These are phyloP conservation scores for Selaginella tamariscina DNA, from an alignment of 75 land plant genomes.

Conservation along the genomic window DNA sequence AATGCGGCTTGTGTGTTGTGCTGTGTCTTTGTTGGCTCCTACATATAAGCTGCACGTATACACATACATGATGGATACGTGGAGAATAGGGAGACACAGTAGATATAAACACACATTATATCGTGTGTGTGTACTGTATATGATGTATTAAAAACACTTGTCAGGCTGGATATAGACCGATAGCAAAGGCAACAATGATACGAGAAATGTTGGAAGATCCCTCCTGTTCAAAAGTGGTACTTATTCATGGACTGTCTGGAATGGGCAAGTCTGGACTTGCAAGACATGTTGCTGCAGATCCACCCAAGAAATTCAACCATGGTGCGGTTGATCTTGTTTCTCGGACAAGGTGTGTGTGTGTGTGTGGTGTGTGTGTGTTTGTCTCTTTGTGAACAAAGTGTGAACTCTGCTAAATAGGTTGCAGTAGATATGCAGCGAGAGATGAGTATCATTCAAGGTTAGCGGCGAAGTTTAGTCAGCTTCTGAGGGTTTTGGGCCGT, in stretches of 20 bases:
- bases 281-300: conserved; percentile 36
- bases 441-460: conserved; percentile 33
- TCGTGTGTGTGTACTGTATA: too few species aligned
- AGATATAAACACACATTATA: too few species aligned
- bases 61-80: too few species aligned
- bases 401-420: too few species aligned
- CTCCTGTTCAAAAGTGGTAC: conserved; percentile 16
- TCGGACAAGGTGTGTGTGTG: conserved; percentile 42
- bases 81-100: too few species aligned
- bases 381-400: too few species aligned
- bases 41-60: too few species aligned
- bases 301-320: conserved; percentile 26
- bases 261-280: conserved; percentile 47
- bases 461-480: conserved; percentile 24
- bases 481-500: conserved; percentile 27
- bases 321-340: conserved; percentile 35
- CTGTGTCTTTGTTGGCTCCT: too few species aligned
- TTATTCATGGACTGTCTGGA: conserved; percentile 39
- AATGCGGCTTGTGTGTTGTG: too few species aligned
- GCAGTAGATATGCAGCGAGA: conserved; percentile 18
- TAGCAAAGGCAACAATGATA: neutral
- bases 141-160: too few species aligned
- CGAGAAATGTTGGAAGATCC: neutral
- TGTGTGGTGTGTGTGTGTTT: too few species aligned
- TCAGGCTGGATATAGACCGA: neutral